Base-by-base conservation (phyloP, 306 rosid genomes). In the Macrotyloma uniflorum region DNA sequence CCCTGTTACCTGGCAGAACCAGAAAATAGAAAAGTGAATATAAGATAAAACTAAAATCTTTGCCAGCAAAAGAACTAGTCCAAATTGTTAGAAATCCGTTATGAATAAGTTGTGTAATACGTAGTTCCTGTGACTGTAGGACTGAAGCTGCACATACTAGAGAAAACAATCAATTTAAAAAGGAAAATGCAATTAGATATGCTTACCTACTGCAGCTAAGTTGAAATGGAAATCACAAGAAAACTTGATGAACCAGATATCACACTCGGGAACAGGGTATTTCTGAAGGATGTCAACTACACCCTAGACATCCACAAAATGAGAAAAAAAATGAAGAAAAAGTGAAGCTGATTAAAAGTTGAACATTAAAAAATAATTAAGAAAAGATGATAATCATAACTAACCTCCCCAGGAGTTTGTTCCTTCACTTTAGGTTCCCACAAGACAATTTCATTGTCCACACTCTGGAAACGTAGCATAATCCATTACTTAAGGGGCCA, bases 361-460 rank as follows among this genome's bases (percentile, higher is more conserved):
- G n/a, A 35, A 70, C 32, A 64, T 10, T 24, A 32, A 16, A 59
- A 57, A n/a, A 65, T 7, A 45, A 16, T 66, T 24, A 10, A 74
- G 79, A 74, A 59, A 62, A 74, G 32, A 64, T 6, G 46, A 74
- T 74, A 42, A 28, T 62, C 76, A 81, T 84, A 19, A 91, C 99
- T 83, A 65, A 93, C 99, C 98, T 95, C 98, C 66, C 99, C 98
- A 19, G 97, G 97, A 66, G 93, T 85, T 70, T 95, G 99, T 57
- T 95, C 99, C 93, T 95, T 95, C 86, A 90, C 88, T 90, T 88
- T 95, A 28, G 99, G 97, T 72, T 95, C 99, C 99, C 99, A 95
- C 85, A 95, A 84, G 74, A 93, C 90, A 74, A 93, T 93, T 87
- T 95, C 99, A 33, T 88, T 88, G 90, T 95, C 99, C 85, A 93